Conservation (phyloP, 228 moss, liverwort and hornwort species). For the Sphagnum magellanicum region DNA sequence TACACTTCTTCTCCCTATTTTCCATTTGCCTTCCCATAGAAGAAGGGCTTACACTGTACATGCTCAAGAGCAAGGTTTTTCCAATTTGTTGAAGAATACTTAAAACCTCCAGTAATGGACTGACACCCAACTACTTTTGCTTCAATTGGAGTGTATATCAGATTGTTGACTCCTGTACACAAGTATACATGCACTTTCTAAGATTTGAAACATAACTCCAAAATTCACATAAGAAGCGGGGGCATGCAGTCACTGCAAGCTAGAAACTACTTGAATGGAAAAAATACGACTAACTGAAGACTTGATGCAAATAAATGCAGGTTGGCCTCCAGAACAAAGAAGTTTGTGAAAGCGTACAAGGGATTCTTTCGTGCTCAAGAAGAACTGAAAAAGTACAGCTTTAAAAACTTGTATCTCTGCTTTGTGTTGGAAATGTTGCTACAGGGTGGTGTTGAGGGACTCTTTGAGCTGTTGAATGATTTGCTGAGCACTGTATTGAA, state of each 20-base stretch:
- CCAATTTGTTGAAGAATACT: neutral
- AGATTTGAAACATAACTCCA: neutral
- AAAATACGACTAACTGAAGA: neutral
- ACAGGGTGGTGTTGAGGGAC: too few relatives aligned
- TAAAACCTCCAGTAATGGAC: neutral
- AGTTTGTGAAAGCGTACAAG: conserved; percentile 54
- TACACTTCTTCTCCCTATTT: conserved; percentile 6
- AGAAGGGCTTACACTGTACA: neutral
- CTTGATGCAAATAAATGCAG: conserved; percentile 10
- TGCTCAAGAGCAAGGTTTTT: too few relatives aligned
- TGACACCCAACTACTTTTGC: neutral
- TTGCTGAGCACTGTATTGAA: neutral
- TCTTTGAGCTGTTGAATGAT: neutral
- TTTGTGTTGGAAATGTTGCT: neutral
- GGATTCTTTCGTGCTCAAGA: conserved; percentile 56
- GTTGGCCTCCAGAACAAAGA: conserved; percentile 45
- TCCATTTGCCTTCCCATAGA: neutral
- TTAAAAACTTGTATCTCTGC: neutral
- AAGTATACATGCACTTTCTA: neutral
- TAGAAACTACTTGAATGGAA: too few relatives aligned
- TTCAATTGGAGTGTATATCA: neutral
- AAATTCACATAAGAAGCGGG: neutral
- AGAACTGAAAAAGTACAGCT: conserved; percentile 53
- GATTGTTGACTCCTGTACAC: neutral
- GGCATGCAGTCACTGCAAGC: too few relatives aligned